Evolutionary conservation across 1,284 basidiomycete genomes (phyloP), one percentile per base, ranked within the genome.

Genomic region (Pyrrhoderma noxium): DNA sequence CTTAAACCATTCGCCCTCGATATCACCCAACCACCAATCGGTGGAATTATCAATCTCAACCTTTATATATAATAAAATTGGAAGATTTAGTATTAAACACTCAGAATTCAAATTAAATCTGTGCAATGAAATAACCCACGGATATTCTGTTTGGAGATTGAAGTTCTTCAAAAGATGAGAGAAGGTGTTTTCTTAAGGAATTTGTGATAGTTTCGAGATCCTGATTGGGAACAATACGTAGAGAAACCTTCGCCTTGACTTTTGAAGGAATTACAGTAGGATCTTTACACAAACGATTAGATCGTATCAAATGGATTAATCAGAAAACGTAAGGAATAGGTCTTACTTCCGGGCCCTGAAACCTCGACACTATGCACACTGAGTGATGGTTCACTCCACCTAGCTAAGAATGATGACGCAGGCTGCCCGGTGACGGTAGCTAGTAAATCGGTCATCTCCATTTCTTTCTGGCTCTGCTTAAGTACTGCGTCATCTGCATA

Each of bases 151-250:
- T 95, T 1, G 83, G 78, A 0, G 86, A 88, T 21, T 72, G 63
- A 8, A 93, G 70, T 3, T 58, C 63, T 16, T 69, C 62, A 64
- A 96, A 98, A 1, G 79, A 77, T 0, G 62, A 59, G 16, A 72
- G 59, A 3, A 97, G 70, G 62, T 86, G 79, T 1, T 71, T 62
- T 36, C 77, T 73, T 22, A 98, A 68, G 2, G 78, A 70, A 8
- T 69, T 67, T 1, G 82, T 79, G 56, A 96, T 85, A 3, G 70
- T 73, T 7, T 85, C 77, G 2, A 96, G 69, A 52, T 87, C 79
- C 67, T 96, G 95, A 63, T 98, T 92, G 0, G 95, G 95, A 0
- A 99, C 95, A 57, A 97, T 85, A 19, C 94, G 87, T 53, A 97
- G 68, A 1, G 90, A 93, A 8, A 95, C 75, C 58, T 90, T 85